phyloP scores from a whole-genome alignment of 768 basidiomycete genomes.

The Kondoa malvinella region DNA sequence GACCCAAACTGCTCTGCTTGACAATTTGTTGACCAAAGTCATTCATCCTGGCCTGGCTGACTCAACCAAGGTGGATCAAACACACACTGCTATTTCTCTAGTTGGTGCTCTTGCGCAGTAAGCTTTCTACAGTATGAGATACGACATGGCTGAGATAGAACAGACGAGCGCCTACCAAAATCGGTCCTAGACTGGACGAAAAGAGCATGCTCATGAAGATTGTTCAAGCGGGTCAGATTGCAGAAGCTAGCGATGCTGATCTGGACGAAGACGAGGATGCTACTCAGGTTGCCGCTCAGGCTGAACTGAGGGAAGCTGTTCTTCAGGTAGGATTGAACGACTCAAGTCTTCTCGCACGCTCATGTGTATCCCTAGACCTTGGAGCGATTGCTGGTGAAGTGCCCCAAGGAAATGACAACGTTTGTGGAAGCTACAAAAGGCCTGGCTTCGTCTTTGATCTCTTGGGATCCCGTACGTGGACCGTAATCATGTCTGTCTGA shows the following conservation, averaged over 20 bases:
- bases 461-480: constrained; percentile 54
- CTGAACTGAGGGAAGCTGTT: constrained; percentile 53
- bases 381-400: constrained; percentile 65
- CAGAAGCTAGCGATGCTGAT: constrained; percentile 54
- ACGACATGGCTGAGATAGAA: not conserved
- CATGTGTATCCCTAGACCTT: constrained; percentile 45
- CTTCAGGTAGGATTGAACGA: constrained; percentile 42
- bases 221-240: constrained; percentile 31
- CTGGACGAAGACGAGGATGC: constrained; percentile 27
- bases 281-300: not conserved
- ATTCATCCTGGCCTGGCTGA: not conserved
- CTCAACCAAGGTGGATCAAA: no score
- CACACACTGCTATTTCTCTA: constrained; percentile 13
- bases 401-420: constrained; percentile 61
- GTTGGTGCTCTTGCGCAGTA: not conserved
- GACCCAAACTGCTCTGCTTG: not conserved
- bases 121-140: not conserved
- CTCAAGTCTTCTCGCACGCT: not conserved
- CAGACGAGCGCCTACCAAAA: constrained; percentile 4
- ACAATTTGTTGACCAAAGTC: not conserved
- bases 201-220: constrained; percentile 17
- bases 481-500: not conserved
- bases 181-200: not conserved
- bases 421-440: constrained; percentile 54
- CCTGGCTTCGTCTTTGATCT: constrained; percentile 59